phyloP scores from a whole-genome alignment of 495 filamentous ascomycete genomes.

The Apodospora peruviana region DNA sequence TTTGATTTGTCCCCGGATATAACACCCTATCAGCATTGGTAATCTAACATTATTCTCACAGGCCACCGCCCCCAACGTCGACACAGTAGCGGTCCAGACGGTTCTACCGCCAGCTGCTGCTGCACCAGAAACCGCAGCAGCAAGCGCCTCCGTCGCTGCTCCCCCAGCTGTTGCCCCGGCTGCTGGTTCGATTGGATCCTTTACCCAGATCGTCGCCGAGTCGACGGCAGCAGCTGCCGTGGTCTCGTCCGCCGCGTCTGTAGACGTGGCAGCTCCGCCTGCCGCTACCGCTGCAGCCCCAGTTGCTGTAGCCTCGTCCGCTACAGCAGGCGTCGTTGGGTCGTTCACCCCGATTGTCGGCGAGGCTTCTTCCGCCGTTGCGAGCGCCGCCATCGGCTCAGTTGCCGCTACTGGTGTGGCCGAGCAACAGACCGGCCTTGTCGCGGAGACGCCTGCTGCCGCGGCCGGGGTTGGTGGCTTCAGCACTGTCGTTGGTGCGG shows the following conservation, averaged over 20 bases:
- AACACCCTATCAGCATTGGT: no score
- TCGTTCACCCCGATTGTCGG: slow-evolving; percentile 8
- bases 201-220: not conserved
- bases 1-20: no score
- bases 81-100: not conserved
- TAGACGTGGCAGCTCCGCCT: not conserved
- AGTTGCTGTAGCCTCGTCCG: not conserved
- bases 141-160: not conserved
- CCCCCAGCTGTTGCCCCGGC: not conserved
- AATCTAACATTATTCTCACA: no score
- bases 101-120: not conserved
- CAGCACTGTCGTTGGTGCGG: not conserved
- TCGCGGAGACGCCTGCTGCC: not conserved
- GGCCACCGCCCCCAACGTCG: no score
- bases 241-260: not conserved
- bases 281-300: not conserved
- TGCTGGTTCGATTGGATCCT: not conserved
- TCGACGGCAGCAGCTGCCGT: not conserved
- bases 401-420: not conserved
- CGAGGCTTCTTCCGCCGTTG: not conserved
- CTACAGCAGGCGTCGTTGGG: not conserved
- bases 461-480: not conserved
- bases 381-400: not conserved
- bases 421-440: not conserved
- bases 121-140: not conserved